Base-by-base conservation (phyloP, 441 rosid species). In the Aleurites moluccanus region DNA sequence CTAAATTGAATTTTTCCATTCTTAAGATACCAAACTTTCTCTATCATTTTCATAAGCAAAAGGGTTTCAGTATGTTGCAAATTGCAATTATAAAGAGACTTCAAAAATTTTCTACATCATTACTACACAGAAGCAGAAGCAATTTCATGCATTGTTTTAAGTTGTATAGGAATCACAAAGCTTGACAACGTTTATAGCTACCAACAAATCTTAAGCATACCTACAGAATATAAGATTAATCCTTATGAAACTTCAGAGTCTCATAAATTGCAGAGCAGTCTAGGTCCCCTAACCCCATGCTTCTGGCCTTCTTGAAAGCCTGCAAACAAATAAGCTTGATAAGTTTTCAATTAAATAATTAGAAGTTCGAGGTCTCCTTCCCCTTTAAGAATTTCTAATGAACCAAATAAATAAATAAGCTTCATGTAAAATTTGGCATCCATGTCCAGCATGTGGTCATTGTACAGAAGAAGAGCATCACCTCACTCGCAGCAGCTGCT, bases 401-500 rank as follows among this genome's bases (percentile, higher is more conserved):
- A 38, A 38, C 40, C 6, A 35, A 35, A 35, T 6, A 5, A 38
- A 38, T 38, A 38, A 38, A 38, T 6, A 38, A 64, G 30, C 61
- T 72, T 69, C 64, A 64, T 6, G 10, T 4, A 60, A 65, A 25
- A 11, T 44, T 13, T n/a, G 20, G 42, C 23, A 64, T 67, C 69
- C 30, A 27, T 6, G 11, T 64, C 23, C n/a, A 47, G 16, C 33
- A 59, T 16, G 10, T 56, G n/a, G 18, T 42, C 3, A 56, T 56
- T 23, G 25, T n/a, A 20, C 23, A 27, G 67, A 80, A 70, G 81
- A 75, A 70, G 57, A 79, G 68, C 30, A 62, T 6, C 35, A 91
- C 98, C 96, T 95, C 98, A 76, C 90, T 91, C 47, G 99, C 89
- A 53, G 94, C 96, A 3, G 98, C 99, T 21, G 97, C 97, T 23